Evolutionary conservation across 768 basidiomycete species (phyloP).

Genomic region (Stropharia rugosoannulata): DNA sequence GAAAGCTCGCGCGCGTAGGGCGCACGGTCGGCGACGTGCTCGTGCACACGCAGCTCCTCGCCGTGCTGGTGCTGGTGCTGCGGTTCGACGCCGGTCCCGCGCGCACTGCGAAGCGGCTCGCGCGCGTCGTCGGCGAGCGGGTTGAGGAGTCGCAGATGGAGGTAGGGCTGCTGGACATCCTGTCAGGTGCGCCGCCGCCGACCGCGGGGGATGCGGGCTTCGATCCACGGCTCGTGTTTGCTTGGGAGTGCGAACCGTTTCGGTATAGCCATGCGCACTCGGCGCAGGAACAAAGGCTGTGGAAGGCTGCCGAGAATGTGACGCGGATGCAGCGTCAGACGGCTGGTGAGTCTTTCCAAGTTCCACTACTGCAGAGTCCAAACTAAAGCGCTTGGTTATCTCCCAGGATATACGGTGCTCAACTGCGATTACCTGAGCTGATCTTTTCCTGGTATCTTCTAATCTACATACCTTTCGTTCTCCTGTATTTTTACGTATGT

Average conservation of each 20-base stretch:
- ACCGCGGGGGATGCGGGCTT: conserved; percentile 6
- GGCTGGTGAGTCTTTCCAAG: conserved; percentile 17
- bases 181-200: conserved; percentile 3
- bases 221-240: conserved; percentile 37
- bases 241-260: conserved; percentile 37
- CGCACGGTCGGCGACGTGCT: conserved; percentile 22
- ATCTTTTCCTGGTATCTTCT: no score
- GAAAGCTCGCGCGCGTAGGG: conserved; percentile 20
- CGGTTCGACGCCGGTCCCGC: conserved; percentile 27
- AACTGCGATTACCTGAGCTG: conserved; percentile 18
- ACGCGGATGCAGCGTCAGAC: conserved; percentile 20
- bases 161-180: background rate
- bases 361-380: background rate
- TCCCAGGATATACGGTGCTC: conserved; percentile 15
- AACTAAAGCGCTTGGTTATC: background rate
- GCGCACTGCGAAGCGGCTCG: conserved; percentile 17
- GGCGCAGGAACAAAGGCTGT: conserved; percentile 27
- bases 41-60: conserved; percentile 20
- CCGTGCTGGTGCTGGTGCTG: conserved; percentile 33
- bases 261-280: conserved; percentile 37
- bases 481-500: background rate
- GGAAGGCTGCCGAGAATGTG: conserved; percentile 31
- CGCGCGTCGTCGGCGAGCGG: conserved; percentile 11
- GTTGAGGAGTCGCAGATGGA: conserved; percentile 13
- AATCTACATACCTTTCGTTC: no score